Conservation (phyloP, 768 basidiomycete species). For the Exidia glandulosa region DNA sequence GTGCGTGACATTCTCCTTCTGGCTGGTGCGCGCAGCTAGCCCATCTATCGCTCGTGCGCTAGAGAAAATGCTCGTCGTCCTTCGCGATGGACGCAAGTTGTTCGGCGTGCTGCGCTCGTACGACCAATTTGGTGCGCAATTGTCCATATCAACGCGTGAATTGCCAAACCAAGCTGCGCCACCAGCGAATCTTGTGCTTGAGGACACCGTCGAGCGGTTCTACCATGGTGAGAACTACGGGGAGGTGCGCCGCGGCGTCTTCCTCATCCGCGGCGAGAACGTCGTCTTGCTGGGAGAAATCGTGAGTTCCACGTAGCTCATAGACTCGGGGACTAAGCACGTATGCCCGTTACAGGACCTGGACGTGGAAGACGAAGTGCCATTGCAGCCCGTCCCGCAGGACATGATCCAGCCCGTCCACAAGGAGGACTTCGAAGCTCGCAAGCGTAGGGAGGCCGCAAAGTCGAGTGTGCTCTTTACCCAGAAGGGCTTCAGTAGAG, state of each 20-base stretch:
- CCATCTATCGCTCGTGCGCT: conserved; percentile 2
- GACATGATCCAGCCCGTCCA: conserved; percentile 55
- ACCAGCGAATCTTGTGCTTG: conserved; percentile 91
- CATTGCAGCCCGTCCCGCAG: conserved; percentile 59
- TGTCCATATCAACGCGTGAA: conserved; percentile 1
- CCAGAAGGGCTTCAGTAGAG: conserved; percentile 84
- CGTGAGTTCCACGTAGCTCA: conserved; percentile 38
- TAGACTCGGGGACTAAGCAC: not conserved
- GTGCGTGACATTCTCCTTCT: conserved; percentile 49
- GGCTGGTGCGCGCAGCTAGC: not conserved
- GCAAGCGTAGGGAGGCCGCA: conserved; percentile 70
- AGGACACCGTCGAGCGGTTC: conserved; percentile 91
- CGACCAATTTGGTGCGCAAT: conserved; percentile 83
- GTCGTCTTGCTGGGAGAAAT: conserved; percentile 96
- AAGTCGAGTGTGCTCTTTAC: conserved; percentile 77
- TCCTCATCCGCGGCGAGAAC: conserved; percentile 95
- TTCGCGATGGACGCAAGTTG: conserved; percentile 92
- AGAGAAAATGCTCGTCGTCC: conserved; percentile 98
- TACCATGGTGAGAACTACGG: conserved; percentile 82
- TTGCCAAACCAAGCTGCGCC: not conserved
- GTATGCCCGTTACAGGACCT: conserved; percentile 51
- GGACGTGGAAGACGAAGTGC: conserved; percentile 83
- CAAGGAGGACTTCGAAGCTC: conserved; percentile 57
- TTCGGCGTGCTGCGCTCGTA: conserved; percentile 94
- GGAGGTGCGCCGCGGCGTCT: conserved; percentile 79